phyloP scores from a whole-genome alignment of 2,329 filamentous ascomycete genomes.

The Escovopsis sp. region DNA sequence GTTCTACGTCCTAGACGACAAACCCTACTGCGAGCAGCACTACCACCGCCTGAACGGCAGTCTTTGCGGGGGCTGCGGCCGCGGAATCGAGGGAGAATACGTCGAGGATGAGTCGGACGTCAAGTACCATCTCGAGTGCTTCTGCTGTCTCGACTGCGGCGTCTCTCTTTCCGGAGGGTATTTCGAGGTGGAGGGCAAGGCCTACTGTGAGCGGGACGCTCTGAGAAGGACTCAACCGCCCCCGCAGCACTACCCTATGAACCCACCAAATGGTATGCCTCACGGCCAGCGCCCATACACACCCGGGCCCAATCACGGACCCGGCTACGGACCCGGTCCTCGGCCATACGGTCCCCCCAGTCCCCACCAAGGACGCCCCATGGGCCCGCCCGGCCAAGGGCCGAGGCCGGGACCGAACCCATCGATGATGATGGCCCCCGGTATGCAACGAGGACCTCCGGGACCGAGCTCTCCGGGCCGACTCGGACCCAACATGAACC shows the following conservation, averaged over 20 bases:
- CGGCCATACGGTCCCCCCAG: conserved; percentile 6
- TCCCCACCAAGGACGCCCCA: conserved; percentile 6
- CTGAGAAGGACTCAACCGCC: conserved; percentile 35
- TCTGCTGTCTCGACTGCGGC: conserved; percentile 70
- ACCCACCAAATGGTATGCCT: not conserved
- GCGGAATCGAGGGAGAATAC: conserved; percentile 87
- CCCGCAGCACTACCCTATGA: not conserved
- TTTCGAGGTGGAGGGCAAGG: conserved; percentile 68
- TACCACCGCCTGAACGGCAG: conserved; percentile 88
- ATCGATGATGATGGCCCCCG: conserved; percentile 1
- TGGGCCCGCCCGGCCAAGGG: conserved; percentile 10
- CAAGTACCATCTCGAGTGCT: conserved; percentile 81
- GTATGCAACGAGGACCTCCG: conserved; percentile 5
- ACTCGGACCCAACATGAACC: conserved; percentile 6
- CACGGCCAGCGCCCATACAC: not conserved
- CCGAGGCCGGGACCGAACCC: conserved; percentile 6
- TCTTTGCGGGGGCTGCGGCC: conserved; percentile 63
- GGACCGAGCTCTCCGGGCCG: conserved; percentile 6
- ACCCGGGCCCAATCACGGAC: conserved; percentile 4
- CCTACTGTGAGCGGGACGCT: conserved; percentile 82
- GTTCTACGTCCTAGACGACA: conserved; percentile 82
- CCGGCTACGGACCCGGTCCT: conserved; percentile 5
- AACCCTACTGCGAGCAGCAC: conserved; percentile 80
- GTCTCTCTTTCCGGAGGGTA: conserved; percentile 68
- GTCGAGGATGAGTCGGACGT: conserved; percentile 63